A percentile compares a stretch with the other conserved stretches of the same genome.
Evolutionary conservation across 2,329 filamentous ascomycete genomes (phyloP).

Genomic region (Colletotrichum somersetense): DNA sequence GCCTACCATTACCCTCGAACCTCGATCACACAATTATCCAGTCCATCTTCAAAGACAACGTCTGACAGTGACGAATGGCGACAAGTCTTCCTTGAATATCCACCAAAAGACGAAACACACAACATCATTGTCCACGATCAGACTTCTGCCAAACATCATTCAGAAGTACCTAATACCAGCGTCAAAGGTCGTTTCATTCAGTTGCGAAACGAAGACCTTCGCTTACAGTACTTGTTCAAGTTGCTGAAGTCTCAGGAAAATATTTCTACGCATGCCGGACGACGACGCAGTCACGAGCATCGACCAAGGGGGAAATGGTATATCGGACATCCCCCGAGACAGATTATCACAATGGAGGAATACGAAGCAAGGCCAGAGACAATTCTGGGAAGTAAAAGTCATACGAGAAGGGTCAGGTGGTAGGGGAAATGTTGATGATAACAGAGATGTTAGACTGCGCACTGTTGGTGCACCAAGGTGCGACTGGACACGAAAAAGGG

Average conservation of each 20-base stretch:
- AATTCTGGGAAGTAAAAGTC: neutral
- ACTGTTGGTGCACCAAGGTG: neutral
- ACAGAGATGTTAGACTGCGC: neutral
- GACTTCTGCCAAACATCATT: neutral
- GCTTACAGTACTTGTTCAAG: neutral
- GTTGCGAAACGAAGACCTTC: neutral
- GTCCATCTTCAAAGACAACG: neutral
- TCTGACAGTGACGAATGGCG: neutral
- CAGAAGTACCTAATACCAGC: too few species aligned
- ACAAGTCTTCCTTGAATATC: neutral
- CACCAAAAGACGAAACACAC: neutral
- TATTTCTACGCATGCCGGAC: rapidly evolving
- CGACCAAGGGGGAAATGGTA: neutral
- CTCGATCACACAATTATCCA: neutral
- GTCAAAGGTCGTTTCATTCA: neutral
- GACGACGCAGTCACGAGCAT: too few species aligned
- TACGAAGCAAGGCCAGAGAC: neutral
- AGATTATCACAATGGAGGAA: slow-evolving; percentile 19
- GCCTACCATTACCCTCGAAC: too few species aligned
- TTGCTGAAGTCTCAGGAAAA: neutral
- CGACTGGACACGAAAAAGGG: neutral
- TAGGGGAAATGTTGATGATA: neutral
- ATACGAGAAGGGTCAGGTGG: neutral
- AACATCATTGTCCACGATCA: neutral
- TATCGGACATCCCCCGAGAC: neutral